Conservation (phyloP, 331 rosid species). For the Spiraea crenata region DNA sequence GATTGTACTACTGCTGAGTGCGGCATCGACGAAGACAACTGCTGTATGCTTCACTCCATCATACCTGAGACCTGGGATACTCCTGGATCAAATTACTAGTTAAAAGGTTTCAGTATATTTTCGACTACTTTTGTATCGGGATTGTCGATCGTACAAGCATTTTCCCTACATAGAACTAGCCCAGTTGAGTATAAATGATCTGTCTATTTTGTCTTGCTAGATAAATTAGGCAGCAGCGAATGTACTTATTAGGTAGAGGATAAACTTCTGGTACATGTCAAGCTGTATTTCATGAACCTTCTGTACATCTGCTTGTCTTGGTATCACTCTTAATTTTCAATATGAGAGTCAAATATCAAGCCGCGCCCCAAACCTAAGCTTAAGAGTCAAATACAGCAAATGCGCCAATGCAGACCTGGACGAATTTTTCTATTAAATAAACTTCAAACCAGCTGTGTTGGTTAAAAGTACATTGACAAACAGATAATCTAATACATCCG, state of each 20-base stretch:
- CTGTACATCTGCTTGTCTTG: background rate
- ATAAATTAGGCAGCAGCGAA: background rate
- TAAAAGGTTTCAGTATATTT: background rate
- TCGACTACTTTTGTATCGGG: background rate
- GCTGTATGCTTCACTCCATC: slow-evolving; percentile 29
- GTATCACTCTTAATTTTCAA: too few species aligned
- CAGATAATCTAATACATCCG: too few species aligned
- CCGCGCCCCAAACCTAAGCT: too few species aligned
- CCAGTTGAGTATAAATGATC: slow-evolving; percentile 5
- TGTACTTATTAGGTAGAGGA: background rate
- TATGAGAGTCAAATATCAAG: too few species aligned
- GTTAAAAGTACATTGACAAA: too few species aligned
- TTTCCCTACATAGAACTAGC: slow-evolving; percentile 13
- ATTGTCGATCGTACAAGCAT: slow-evolving; percentile 14
- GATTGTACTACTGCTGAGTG: slow-evolving; percentile 21
- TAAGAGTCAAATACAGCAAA: too few species aligned
- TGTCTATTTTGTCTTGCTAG: slow-evolving; percentile 7
- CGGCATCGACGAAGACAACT: slow-evolving; percentile 1
- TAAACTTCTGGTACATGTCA: background rate
- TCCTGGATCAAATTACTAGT: slow-evolving; percentile 39
- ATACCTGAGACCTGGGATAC: slow-evolving; percentile 38
- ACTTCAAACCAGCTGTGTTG: too few species aligned
- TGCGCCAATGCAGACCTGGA: too few species aligned
- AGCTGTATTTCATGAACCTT: background rate
- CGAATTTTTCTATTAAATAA: too few species aligned